Conservation (phyloP, 164 flowering plant species). For the Pachysandra terminalis region DNA sequence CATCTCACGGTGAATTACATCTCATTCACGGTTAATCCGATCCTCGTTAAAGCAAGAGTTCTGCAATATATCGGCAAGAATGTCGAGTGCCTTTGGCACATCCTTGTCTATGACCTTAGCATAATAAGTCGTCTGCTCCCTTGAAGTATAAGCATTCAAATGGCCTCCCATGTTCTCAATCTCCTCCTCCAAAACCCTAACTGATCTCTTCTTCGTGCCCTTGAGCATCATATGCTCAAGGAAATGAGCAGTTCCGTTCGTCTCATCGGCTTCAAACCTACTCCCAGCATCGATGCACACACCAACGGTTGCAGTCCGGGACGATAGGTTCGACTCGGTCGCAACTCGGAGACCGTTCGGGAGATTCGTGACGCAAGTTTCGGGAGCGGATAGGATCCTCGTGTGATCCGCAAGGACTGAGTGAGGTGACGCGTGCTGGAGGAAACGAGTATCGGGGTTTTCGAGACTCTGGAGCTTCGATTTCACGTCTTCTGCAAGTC, state of each 20-base stretch:
- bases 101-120: slow-evolving; percentile 39
- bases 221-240: slow-evolving; percentile 54
- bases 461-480: slow-evolving; percentile 34
- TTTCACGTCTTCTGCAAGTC: slow-evolving; percentile 30
- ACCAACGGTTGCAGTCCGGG: slow-evolving; percentile 46
- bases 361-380: slow-evolving; percentile 42
- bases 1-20: slow-evolving; percentile 45
- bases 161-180: slow-evolving; percentile 61
- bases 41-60: slow-evolving; percentile 37
- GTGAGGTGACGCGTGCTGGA: slow-evolving; percentile 36
- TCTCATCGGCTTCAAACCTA: slow-evolving; percentile 44
- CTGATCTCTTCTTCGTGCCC: slow-evolving; percentile 44
- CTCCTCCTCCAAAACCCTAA: slow-evolving; percentile 39
- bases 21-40: slow-evolving; percentile 33
- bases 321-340: slow-evolving; percentile 42
- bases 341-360: slow-evolving; percentile 51
- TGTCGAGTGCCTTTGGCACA: slow-evolving; percentile 34
- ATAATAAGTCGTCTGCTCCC: slow-evolving; percentile 54
- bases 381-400: slow-evolving; percentile 36
- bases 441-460: slow-evolving; percentile 39
- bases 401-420: slow-evolving; percentile 35
- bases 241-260: slow-evolving; percentile 56
- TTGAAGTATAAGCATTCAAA: slow-evolving; percentile 46
- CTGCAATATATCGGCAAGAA: slow-evolving; percentile 47
- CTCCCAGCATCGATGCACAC: slow-evolving; percentile 59